Percentiles rank a stretch among this genome's conserved stretches.
phyloP scores from a whole-genome alignment of 2,329 filamentous ascomycete species.

The Purpureocillium lavendulum region DNA sequence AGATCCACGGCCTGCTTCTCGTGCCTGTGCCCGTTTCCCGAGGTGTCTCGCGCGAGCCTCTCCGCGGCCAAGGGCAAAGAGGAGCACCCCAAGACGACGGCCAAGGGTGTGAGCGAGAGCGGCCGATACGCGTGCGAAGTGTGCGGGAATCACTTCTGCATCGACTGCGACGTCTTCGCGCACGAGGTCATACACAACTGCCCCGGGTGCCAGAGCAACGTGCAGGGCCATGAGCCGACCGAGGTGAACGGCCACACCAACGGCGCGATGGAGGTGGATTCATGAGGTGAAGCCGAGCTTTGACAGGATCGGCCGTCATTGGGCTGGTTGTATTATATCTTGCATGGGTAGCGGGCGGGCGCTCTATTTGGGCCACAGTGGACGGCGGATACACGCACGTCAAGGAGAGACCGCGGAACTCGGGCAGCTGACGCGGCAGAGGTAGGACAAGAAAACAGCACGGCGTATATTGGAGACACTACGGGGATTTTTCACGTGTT shows the following conservation, averaged over 20 bases:
- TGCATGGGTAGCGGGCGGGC: no score
- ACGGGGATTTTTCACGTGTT: no score
- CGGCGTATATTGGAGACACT: background rate
- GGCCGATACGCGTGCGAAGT: constrained; percentile 80
- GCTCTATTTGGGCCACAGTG: no score
- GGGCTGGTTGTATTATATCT: no score
- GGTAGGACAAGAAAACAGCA: no score
- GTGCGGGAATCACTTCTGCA: constrained; percentile 90
- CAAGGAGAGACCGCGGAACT: no score
- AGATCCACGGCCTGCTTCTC: constrained; percentile 63
- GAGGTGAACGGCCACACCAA: constrained; percentile 26
- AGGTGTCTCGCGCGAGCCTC: constrained; percentile 8
- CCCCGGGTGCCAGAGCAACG: constrained; percentile 68
- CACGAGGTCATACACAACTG: constrained; percentile 96
- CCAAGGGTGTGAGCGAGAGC: constrained; percentile 71
- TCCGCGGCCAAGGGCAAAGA: constrained; percentile 13
- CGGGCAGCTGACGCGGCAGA: no score
- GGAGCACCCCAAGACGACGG: constrained; percentile 13
- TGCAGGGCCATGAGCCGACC: constrained; percentile 6
- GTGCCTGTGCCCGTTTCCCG: constrained; percentile 67
- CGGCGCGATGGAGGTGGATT: constrained; percentile 36
- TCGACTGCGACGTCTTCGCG: constrained; percentile 93
- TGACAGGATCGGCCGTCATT: background rate
- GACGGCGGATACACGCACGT: no score
- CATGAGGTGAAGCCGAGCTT: background rate